A percentile compares a stretch with the other conserved stretches of the same genome.
phyloP scores from a whole-genome alignment of 148 eudicot genomes.

The Polygonum maritimum region DNA sequence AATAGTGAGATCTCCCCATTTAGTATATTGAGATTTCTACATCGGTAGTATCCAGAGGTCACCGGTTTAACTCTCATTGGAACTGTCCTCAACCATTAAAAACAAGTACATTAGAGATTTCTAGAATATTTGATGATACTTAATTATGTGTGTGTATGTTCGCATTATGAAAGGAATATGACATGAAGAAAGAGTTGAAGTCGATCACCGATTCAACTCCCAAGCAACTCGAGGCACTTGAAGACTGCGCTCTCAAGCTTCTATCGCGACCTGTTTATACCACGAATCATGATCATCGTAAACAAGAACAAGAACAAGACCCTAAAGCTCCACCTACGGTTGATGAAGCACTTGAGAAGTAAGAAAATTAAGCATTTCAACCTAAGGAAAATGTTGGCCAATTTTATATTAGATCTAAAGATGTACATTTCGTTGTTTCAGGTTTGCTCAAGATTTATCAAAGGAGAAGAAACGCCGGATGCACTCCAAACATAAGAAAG shows the following conservation, averaged over 20 bases:
- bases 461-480: background rate
- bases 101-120: no score
- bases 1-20: no score
- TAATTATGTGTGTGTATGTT: background rate
- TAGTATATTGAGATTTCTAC: no score
- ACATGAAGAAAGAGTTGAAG: conserved; percentile 6
- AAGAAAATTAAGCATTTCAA: background rate
- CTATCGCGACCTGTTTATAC: background rate
- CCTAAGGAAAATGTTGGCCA: background rate
- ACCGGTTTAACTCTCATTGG: no score
- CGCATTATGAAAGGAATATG: background rate
- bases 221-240: background rate
- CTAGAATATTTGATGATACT: background rate
- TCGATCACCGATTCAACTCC: conserved; percentile 1
- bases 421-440: background rate
- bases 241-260: background rate
- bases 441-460: conserved; percentile 5
- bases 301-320: background rate
- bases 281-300: background rate
- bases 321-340: background rate
- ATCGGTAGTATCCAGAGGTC: no score
- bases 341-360: conserved; percentile 2
- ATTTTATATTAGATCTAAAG: background rate
- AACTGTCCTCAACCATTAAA: no score
- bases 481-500: background rate